Evolutionary conservation across 768 basidiomycete genomes (phyloP), one percentile per base, ranked within the genome.

Genomic region (Mycena kentingensis): DNA sequence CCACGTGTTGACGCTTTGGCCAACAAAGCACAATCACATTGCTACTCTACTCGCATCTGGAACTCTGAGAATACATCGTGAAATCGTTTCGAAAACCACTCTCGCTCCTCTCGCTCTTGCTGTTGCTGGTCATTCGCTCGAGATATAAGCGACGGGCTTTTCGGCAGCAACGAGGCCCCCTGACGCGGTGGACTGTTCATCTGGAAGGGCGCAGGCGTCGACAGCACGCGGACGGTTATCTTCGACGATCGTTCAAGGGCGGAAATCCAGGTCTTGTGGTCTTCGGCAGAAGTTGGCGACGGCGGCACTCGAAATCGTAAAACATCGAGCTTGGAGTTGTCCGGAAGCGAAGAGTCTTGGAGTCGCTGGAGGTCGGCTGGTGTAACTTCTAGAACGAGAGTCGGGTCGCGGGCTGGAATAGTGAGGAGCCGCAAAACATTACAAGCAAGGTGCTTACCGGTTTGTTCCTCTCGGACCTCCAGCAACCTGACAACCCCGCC

Each of bases 101-200:
- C 51, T 27, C 58, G 43, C 36, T 60, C 58, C 49, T 60, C 54
- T 36, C 54, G 45, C 49, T 60, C 58, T 39, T 60, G 58, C 28
- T 42, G 38, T 27, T 27, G 53, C 3, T 53, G 42, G 26, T 25
- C 51, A 37, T 24, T 47, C 24, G 36, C 36, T 16, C 49, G 41
- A 2, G 54, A 43, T 29, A 60, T 55, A 35, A 55, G 42, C 26
- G 58, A 60, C 11, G 58, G 58, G 38, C 58, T 60, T 51, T 55
- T 60, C 26, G 58, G 58, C 25, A 60, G 54, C 37, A 51, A 18
- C 25, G n/a, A 21, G 19, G 42, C 15, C 16, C 25, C 32, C 45
- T 49, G 47, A 22, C 10, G 41, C 25, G 29, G 25, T 28, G 44
- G 38, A n/a, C 4, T 34, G 27, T 34, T 51, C 38, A 18, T 31